phyloP scores from a whole-genome alignment of 1,139 yeast genomes.

The Geotrichum restrictum region DNA sequence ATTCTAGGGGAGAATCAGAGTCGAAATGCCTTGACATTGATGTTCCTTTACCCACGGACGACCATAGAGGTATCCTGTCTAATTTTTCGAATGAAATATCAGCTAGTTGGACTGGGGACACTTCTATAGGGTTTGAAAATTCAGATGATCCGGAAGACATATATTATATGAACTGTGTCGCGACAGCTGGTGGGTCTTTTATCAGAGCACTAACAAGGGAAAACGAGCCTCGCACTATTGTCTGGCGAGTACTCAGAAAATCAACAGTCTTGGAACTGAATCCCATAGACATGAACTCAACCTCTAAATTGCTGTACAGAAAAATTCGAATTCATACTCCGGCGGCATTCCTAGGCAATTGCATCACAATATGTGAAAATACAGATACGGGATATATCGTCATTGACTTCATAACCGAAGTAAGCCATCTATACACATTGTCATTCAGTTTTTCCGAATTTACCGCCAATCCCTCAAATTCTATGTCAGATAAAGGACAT shows the following conservation, averaged over 20 bases:
- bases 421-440: constrained; percentile 32
- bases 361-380: constrained; percentile 28
- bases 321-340: constrained; percentile 27
- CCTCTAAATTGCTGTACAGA: constrained; percentile 18
- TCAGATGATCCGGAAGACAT: constrained; percentile 24
- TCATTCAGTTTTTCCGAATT: constrained; percentile 23
- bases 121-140: constrained; percentile 12
- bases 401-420: constrained; percentile 30
- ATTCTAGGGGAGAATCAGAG: constrained; percentile 5
- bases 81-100: background rate
- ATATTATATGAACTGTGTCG: constrained; percentile 29
- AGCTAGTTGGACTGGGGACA: constrained; percentile 5
- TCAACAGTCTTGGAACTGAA: constrained; percentile 27
- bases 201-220: constrained; percentile 7
- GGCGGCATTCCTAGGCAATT: constrained; percentile 25
- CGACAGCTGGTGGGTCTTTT: constrained; percentile 28
- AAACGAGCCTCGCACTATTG: constrained; percentile 22
- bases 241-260: constrained; percentile 28
- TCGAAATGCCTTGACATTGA: constrained; percentile 4
- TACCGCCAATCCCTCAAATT: background rate
- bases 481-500: constrained; percentile 14
- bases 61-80: constrained; percentile 13
- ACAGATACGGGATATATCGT: constrained; percentile 23
- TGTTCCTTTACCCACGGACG: constrained; percentile 12
- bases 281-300: constrained; percentile 26